These are phyloP conservation scores for Rhizopogon vinicolor DNA, from an alignment of 768 basidiomycete genomes.

Conservation along the genomic window DNA sequence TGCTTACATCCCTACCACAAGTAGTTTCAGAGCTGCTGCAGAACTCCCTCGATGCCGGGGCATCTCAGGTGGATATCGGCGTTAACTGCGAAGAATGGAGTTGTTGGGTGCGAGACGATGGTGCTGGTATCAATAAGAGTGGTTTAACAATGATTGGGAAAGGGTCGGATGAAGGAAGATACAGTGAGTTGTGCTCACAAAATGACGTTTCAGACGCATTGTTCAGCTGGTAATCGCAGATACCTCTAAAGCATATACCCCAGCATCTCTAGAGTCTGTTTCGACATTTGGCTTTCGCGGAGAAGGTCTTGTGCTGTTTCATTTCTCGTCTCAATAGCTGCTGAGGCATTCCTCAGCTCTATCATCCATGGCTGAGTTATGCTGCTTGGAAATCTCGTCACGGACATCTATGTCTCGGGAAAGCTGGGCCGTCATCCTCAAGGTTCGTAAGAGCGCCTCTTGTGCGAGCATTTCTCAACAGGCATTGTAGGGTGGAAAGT, in stretches of 20 bases:
- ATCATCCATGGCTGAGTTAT: slow-evolving; percentile 77
- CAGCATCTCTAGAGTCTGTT: slow-evolving; percentile 43
- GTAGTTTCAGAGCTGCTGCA: slow-evolving; percentile 84
- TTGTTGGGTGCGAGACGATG: slow-evolving; percentile 86
- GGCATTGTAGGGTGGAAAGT: slow-evolving; percentile 51
- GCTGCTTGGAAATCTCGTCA: slow-evolving; percentile 78
- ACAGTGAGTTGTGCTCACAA: slow-evolving; percentile 49
- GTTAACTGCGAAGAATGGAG: slow-evolving; percentile 75
- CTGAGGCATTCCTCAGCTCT: slow-evolving; percentile 49
- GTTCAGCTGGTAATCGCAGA: slow-evolving; percentile 32
- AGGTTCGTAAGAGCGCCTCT: slow-evolving; percentile 40
- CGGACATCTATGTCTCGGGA: slow-evolving; percentile 58
- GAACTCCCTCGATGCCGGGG: slow-evolving; percentile 83
- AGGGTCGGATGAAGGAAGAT: slow-evolving; percentile 51
- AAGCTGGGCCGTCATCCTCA: slow-evolving; percentile 75
- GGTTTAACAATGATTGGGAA: slow-evolving; percentile 52
- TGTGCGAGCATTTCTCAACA: background rate
- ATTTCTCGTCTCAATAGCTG: background rate
- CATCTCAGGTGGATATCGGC: slow-evolving; percentile 64
- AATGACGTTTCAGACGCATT: background rate
- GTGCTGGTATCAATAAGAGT: slow-evolving; percentile 64
- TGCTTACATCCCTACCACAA: slow-evolving; percentile 77
- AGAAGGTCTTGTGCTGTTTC: slow-evolving; percentile 58
- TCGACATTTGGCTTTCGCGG: slow-evolving; percentile 89
- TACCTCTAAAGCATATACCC: slow-evolving; percentile 66